A percentile compares a stretch with the other conserved stretches of the same genome.
Evolutionary conservation across 2,329 filamentous ascomycete species (phyloP).

Genomic region (Coniella vitis): DNA sequence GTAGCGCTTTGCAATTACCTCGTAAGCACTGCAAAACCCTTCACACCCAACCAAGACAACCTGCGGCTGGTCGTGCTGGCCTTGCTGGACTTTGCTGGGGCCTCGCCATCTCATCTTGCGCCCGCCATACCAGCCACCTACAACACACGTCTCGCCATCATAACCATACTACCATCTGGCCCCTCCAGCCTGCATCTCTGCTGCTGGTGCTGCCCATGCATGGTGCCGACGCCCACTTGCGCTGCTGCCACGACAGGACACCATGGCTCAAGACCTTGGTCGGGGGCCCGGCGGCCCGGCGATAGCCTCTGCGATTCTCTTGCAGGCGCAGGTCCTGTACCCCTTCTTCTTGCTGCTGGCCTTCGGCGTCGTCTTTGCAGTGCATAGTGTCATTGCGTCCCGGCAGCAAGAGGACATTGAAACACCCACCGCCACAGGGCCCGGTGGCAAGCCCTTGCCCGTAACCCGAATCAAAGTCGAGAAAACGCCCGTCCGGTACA

Average conservation of each 20-base stretch:
- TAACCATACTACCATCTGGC: too few species aligned
- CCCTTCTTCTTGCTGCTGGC: slow-evolving; percentile 44
- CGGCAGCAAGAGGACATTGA: slow-evolving; percentile 41
- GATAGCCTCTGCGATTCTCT: slow-evolving; percentile 37
- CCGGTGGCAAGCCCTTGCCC: slow-evolving; percentile 84
- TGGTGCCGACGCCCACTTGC: not conserved
- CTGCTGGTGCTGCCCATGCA: not conserved
- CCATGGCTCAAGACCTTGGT: slow-evolving; percentile 12
- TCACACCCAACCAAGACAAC: not conserved
- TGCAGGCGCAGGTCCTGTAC: slow-evolving; percentile 44
- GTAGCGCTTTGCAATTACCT: slow-evolving; percentile 11
- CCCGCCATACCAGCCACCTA: too few species aligned
- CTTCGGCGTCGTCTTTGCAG: slow-evolving; percentile 44
- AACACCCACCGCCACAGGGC: slow-evolving; percentile 56
- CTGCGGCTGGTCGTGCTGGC: too few species aligned
- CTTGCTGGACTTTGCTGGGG: too few species aligned
- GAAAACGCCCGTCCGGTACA: slow-evolving; percentile 23
- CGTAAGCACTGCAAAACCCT: slow-evolving; percentile 4
- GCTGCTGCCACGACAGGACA: slow-evolving; percentile 4
- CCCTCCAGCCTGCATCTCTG: not conserved
- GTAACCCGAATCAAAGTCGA: slow-evolving; percentile 45
- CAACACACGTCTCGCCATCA: too few species aligned
- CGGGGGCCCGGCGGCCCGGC: slow-evolving; percentile 22
- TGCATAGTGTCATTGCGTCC: slow-evolving; percentile 46
- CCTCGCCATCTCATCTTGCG: too few species aligned